phyloP scores from a whole-genome alignment of 495 filamentous ascomycete species.

The Penicillium dipodomyicola region DNA sequence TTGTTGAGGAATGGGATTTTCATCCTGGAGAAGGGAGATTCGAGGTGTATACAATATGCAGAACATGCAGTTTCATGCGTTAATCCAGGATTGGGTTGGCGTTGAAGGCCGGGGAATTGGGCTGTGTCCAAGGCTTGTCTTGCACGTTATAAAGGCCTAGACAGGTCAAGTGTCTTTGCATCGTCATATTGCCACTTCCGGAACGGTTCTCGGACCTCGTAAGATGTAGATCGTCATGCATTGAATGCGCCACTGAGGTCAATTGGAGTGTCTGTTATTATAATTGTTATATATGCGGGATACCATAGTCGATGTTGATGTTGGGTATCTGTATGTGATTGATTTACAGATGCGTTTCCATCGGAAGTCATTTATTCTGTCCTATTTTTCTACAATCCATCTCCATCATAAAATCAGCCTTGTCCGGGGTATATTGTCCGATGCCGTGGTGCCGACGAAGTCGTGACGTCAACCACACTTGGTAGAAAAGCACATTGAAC shows the following conservation, averaged over 20 bases:
- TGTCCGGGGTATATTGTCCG: background rate
- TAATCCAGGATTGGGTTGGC: no score
- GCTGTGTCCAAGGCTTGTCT: background rate
- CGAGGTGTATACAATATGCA: background rate
- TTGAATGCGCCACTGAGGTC: slow-evolving; percentile 1
- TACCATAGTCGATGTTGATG: background rate
- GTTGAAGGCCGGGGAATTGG: background rate
- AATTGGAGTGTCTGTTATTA: no score
- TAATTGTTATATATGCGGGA: background rate
- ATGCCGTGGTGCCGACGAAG: slow-evolving; percentile 10
- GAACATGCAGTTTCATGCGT: background rate
- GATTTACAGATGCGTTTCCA: no score
- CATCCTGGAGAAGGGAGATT: slow-evolving; percentile 3
- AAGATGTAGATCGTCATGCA: slow-evolving; percentile 13
- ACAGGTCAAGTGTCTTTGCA: slow-evolving; percentile 1
- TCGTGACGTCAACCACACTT: slow-evolving; percentile 23
- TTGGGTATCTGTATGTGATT: background rate
- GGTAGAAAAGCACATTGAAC: background rate
- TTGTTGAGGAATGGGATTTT: slow-evolving; percentile 17
- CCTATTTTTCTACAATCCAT: background rate
- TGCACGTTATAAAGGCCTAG: background rate
- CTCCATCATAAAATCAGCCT: background rate
- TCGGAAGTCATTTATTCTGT: background rate
- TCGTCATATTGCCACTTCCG: slow-evolving; percentile 18
- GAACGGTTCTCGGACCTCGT: slow-evolving; percentile 1